These are phyloP conservation scores for Pyricularia sp. DNA, from an alignment of 2,329 filamentous ascomycete genomes.

Conservation along the genomic window DNA sequence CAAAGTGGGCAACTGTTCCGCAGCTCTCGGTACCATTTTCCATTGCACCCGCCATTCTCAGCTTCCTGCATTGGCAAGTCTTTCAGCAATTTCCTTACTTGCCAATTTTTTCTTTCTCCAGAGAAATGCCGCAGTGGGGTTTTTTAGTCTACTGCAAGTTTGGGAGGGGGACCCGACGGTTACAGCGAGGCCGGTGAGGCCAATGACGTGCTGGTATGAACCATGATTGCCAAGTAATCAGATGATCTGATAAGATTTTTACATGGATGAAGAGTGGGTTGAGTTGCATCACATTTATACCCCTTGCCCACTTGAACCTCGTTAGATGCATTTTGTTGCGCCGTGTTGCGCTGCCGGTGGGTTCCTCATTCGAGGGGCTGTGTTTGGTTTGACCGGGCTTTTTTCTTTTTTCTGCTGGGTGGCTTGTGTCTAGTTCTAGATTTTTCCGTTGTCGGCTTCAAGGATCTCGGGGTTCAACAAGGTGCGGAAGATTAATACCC, in stretches of 20 bases:
- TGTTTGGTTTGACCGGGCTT: no score
- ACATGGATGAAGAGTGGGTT: background rate
- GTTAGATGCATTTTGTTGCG: background rate
- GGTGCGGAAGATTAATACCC: background rate
- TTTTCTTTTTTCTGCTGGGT: no score
- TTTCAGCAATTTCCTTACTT: background rate
- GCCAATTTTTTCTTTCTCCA: background rate
- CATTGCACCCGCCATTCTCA: background rate
- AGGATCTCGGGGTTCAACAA: background rate
- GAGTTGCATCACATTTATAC: background rate
- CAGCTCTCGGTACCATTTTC: background rate
- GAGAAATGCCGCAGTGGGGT: background rate
- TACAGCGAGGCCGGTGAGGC: background rate
- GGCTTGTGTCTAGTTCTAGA: no score
- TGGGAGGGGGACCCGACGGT: background rate
- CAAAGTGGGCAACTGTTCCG: background rate
- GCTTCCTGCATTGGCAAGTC: background rate
- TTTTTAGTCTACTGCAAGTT: background rate
- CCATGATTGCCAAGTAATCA: background rate
- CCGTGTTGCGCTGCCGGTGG: no score
- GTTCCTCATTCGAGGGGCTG: background rate
- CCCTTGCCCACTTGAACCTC: background rate
- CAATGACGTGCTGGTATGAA: background rate
- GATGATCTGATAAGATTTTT: conserved; percentile 6
- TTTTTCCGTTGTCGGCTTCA: no score